A percentile compares a stretch with the other conserved stretches of the same genome.
Evolutionary conservation across 202 grass and related monocot genomes (phyloP).

Genomic region (Cymbopogon flexuosus): DNA sequence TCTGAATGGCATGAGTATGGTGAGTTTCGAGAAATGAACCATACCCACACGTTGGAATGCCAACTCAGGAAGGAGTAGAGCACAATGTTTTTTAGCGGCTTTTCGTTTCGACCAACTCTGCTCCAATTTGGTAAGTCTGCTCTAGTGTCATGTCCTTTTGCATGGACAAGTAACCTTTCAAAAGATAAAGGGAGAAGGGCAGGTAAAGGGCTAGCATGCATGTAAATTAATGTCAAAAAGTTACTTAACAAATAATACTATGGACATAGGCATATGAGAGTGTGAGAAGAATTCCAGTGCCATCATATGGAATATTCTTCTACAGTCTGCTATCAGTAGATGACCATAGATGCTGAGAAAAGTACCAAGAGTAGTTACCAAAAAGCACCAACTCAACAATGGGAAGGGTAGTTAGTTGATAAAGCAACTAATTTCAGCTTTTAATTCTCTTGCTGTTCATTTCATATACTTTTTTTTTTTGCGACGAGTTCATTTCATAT

Average conservation of each 20-base stretch:
- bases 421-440: too few species aligned
- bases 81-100: too few species aligned
- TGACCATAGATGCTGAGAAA: neutral
- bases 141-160: neutral
- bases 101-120: neutral
- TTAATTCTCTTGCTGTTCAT: too few species aligned
- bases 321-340: neutral
- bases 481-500: too few species aligned
- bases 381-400: too few species aligned
- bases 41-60: too few species aligned
- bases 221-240: neutral
- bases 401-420: too few species aligned
- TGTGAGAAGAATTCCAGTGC: slow-evolving; percentile 8
- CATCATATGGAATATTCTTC: slow-evolving; percentile 19
- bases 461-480: too few species aligned
- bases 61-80: too few species aligned
- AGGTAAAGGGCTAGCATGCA: slow-evolving; percentile 5
- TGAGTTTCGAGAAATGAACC: too few species aligned
- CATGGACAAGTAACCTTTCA: neutral
- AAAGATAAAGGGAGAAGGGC: neutral
- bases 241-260: neutral
- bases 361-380: too few species aligned
- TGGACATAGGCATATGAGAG: neutral
- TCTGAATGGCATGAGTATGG: too few species aligned
- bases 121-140: neutral